A percentile compares a stretch with the other conserved stretches of the same genome.
Conservation (phyloP, 148 eudicot species). For the Rhododendron ovatum region DNA sequence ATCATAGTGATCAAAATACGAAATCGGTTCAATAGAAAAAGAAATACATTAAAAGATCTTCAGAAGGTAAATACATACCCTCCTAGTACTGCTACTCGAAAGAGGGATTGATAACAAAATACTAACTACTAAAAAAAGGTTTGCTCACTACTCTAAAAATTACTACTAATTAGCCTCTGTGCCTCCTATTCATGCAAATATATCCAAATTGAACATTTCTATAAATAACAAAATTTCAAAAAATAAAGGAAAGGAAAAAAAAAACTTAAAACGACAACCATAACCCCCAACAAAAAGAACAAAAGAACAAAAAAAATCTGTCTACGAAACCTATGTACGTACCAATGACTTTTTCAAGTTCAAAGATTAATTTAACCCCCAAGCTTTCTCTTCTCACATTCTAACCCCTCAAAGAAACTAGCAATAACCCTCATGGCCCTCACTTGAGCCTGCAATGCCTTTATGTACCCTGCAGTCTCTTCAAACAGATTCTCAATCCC, state of each 20-base stretch:
- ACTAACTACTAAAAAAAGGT: too few relatives aligned
- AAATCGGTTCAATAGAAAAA: too few relatives aligned
- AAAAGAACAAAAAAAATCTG: neutral
- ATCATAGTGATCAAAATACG: too few relatives aligned
- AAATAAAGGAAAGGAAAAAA: neutral
- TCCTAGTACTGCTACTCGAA: too few relatives aligned
- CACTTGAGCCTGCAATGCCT: conserved; percentile 19
- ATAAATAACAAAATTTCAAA: neutral
- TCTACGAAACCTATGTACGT: neutral
- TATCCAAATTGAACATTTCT: neutral
- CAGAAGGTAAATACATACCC: too few relatives aligned
- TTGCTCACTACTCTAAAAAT: neutral
- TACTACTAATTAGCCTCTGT: neutral
- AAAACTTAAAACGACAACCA: neutral
- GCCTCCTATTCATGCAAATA: neutral
- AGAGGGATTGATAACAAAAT: too few relatives aligned
- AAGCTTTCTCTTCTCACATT: conserved; percentile 14
- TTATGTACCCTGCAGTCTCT: conserved; percentile 24
- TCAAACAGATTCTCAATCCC: conserved; percentile 23
- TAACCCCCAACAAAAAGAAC: neutral
- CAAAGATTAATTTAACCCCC: conserved; percentile 12
- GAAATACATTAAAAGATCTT: too few relatives aligned
- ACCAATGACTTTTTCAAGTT: neutral
- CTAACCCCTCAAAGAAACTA: conserved; percentile 16
- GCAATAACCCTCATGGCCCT: conserved; percentile 21